phyloP scores from a whole-genome alignment of 78 protist genomes.

The Dictyostelium capitatum region DNA sequence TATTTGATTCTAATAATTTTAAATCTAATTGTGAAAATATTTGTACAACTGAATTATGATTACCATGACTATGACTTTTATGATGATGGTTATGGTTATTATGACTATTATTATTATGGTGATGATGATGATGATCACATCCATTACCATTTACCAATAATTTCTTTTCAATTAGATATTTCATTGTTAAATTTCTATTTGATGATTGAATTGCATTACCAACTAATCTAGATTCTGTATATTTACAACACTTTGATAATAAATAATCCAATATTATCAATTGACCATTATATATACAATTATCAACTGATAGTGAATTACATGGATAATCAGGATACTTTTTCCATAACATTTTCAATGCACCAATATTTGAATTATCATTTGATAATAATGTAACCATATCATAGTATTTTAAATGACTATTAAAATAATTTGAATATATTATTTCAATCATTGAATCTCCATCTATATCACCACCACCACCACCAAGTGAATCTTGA shows the following conservation, averaged over 20 bases:
- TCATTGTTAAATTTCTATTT: background rate
- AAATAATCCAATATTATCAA: background rate
- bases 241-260: background rate
- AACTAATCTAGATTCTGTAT: conserved; percentile 21
- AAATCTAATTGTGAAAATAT: background rate
- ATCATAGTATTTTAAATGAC: conserved; percentile 10
- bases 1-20: background rate
- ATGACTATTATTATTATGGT: too few relatives aligned
- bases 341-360: background rate
- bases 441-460: background rate
- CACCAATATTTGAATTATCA: background rate
- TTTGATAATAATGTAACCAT: background rate
- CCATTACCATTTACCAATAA: background rate
- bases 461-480: too few relatives aligned
- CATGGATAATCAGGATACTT: background rate
- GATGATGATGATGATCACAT: too few relatives aligned
- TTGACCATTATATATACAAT: background rate
- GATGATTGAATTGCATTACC: conserved; percentile 1
- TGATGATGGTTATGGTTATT: too few relatives aligned
- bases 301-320: background rate
- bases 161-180: conserved; percentile 1
- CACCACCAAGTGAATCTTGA: too few relatives aligned
- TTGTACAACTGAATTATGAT: background rate
- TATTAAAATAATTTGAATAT: background rate
- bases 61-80: too few relatives aligned